phyloP scores from a whole-genome alignment of 768 basidiomycete species.

The Phanerodontia chrysosporium region DNA sequence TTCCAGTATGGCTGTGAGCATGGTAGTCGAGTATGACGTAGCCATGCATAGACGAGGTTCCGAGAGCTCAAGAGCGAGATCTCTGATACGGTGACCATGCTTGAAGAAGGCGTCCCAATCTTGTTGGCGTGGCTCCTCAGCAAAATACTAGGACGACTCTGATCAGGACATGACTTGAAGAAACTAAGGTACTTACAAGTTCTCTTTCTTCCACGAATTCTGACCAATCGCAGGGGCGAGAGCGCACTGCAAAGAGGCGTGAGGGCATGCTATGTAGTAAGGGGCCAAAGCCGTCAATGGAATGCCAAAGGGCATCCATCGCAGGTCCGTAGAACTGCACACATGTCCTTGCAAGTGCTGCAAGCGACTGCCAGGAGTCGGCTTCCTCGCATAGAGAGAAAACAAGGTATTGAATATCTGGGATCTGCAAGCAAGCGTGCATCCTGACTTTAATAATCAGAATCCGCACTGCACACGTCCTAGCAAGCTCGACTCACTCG shows the following conservation, averaged over 20 bases:
- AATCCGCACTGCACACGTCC: too few relatives aligned
- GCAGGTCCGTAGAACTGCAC: slow-evolving; percentile 1
- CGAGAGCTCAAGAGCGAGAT: not conserved
- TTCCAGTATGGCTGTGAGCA: not conserved
- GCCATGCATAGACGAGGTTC: not conserved
- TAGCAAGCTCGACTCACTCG: too few relatives aligned
- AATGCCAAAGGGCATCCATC: slow-evolving; percentile 1
- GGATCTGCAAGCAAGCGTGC: not conserved
- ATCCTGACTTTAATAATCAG: not conserved
- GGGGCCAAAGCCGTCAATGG: not conserved
- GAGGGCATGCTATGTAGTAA: not conserved
- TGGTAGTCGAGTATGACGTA: not conserved
- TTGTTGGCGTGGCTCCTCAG: not conserved
- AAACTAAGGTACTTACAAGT: not conserved
- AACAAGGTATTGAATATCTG: not conserved
- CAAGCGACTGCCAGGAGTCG: not conserved
- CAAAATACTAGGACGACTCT: not conserved
- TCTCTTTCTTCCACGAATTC: not conserved
- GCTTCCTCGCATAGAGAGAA: not conserved
- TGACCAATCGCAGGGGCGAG: not conserved
- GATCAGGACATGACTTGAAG: not conserved
- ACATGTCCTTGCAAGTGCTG: not conserved
- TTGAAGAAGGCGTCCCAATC: not conserved
- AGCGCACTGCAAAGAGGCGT: not conserved
- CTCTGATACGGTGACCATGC: not conserved